Evolutionary conservation across 2,329 filamentous ascomycete genomes (phyloP), one percentile per base, ranked within the genome.

Genomic region (Calonectria multiphialidica): DNA sequence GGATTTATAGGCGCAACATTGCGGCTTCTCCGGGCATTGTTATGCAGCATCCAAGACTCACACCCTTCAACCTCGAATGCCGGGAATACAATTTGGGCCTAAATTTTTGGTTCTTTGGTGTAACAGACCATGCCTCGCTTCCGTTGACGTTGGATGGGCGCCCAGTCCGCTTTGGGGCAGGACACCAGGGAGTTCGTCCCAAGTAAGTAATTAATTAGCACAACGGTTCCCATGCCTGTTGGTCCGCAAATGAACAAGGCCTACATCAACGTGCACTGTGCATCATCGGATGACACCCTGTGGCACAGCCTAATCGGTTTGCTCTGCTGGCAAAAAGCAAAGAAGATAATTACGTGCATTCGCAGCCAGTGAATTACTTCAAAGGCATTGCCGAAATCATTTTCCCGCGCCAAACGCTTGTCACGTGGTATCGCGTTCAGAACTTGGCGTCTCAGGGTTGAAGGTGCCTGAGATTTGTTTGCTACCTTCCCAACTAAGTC

Each of bases 141-240:
- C 33, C 13, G 21, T 40, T 40, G 21, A 40, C 33, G 10, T 59
- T 40, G 35, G 13, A 59, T 59, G 33, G 49, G 15, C 49, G 8
- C 49, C 28, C 25, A 53, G 37, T 59, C 53, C 53, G 37, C 53
- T 57, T 53, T 25, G 28, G 35, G 62, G 64, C 50, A 28, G 53
- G 50, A 55, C 40, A 35, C 64, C 64, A 45, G 53, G 35, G 30
- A 25, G 12, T 37, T 57, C 40, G 50, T 49, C 40, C 42, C 50
- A 59, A 59, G 53, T 57, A 57, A 57, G 33, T 59, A 59, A 59
- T 40, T 59, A 61, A 68, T 50, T 57, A 49, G 42, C 33, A 65
- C 42, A 67, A 47, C 25, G 21, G 50, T 33, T 47, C 65, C 65
- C 50, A 67, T 57, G 33, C 50, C n/a, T 67, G 50, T 18, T 35